Evolutionary conservation across 805 yeast genomes (phyloP).

Genomic region (Candida ponderosae): DNA sequence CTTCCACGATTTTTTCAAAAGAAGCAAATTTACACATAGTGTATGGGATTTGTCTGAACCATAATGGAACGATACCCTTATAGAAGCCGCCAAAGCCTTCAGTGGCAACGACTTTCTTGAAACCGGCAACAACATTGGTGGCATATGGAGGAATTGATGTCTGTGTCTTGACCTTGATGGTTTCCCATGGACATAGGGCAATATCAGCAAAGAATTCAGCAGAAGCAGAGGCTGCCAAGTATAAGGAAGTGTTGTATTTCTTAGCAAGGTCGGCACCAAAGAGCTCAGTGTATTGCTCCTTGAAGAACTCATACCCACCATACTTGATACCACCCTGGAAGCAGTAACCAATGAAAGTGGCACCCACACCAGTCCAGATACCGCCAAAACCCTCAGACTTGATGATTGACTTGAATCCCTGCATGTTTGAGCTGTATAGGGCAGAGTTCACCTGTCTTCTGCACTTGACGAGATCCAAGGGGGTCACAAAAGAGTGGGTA

Average conservation of each 20-base stretch:
- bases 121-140: constrained; percentile 53
- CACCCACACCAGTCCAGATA: constrained; percentile 82
- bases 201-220: constrained; percentile 94
- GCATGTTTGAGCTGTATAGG: constrained; percentile 67
- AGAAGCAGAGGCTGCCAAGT: constrained; percentile 78
- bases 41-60: constrained; percentile 98
- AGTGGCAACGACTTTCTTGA: constrained; percentile 51
- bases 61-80: constrained; percentile 84
- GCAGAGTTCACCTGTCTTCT: constrained; percentile 79
- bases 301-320: constrained; percentile 90
- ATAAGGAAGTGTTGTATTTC: constrained; percentile 66
- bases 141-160: constrained; percentile 88
- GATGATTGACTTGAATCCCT: constrained; percentile 75
- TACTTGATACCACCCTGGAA: constrained; percentile 97
- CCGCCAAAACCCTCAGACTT: constrained; percentile 68
- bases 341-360: constrained; percentile 89
- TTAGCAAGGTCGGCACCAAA: constrained; percentile 57
- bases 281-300: constrained; percentile 61
- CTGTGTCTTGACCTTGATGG: constrained; percentile 90
- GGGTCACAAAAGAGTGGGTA: constrained; percentile 89
- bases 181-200: constrained; percentile 87
- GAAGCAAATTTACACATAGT: constrained; percentile 96
- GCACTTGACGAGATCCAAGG: constrained; percentile 88
- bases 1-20: constrained; percentile 84
- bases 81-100: constrained; percentile 75